phyloP scores from a whole-genome alignment of 768 basidiomycete genomes.

The Flagelloscypha sp. region DNA sequence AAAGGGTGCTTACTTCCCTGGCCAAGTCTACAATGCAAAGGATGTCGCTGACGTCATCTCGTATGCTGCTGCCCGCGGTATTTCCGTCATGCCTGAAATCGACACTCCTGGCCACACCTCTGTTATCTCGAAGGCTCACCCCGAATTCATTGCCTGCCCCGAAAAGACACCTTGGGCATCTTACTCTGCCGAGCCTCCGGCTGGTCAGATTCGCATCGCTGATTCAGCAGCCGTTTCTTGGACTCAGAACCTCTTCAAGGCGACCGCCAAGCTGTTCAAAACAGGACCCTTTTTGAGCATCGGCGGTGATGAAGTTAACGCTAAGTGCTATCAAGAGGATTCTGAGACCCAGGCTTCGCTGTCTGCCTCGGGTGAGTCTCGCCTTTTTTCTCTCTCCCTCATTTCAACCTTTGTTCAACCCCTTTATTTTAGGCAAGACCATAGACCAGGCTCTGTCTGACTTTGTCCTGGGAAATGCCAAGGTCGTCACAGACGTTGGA shows the following conservation, averaged over 20 bases:
- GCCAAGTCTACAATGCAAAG: constrained; percentile 24
- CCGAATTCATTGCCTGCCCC: constrained; percentile 67
- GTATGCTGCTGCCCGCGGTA: constrained; percentile 66
- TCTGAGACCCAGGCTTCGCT: constrained; percentile 46
- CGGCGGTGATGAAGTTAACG: constrained; percentile 78
- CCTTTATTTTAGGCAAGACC: too few species aligned
- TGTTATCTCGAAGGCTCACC: constrained; percentile 53
- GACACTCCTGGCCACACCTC: constrained; percentile 82
- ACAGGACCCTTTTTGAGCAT: constrained; percentile 66
- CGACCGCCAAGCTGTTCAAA: constrained; percentile 45
- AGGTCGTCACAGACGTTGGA: constrained; percentile 19
- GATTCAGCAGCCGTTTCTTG: constrained; percentile 53
- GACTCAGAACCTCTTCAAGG: constrained; percentile 41
- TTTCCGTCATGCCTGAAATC: constrained; percentile 72
- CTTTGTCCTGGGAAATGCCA: constrained; percentile 29
- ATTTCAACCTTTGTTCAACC: too few species aligned
- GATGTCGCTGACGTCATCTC: constrained; percentile 54
- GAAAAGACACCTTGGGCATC: constrained; percentile 46
- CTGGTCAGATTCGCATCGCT: constrained; percentile 75
- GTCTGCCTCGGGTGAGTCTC: background rate
- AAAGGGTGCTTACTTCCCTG: constrained; percentile 36
- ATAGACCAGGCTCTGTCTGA: constrained; percentile 31
- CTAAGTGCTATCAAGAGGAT: constrained; percentile 58
- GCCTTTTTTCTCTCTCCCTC: constrained; percentile 14
- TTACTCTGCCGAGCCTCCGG: constrained; percentile 70